Base-by-base conservation (phyloP, 1,139 yeast species). In the Magnusiomyces clavatus region DNA sequence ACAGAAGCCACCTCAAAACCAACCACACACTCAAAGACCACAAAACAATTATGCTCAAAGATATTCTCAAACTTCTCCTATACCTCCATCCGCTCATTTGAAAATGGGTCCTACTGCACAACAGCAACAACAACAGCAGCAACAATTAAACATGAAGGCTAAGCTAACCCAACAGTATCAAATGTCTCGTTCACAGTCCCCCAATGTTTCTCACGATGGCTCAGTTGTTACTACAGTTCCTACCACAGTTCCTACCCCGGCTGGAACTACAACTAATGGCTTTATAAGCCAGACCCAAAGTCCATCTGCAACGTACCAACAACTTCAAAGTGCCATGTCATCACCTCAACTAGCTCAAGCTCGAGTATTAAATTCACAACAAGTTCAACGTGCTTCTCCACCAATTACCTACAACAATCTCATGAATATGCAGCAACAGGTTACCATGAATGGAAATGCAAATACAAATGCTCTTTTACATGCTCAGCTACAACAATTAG, bases 1-100 rank as follows among this genome's bases (percentile, higher is more conserved):
- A 44, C 57, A 51, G 11, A 19, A 29, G 6, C 47, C 34, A 29
- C 47, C 12, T 38, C 46, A 43, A 17, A 37, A 43, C 37, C 24
- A 6, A 14, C 17, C 31, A 6, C 31, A 24, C 31, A 24, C 31
- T 6, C 31, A 24, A 24, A 24, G 31, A 24, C 31, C 17, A 12
- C 13, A 20, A 39, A 19, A 16, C 19, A 13, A 24, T 43, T 43
- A 11, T 8, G 19, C 24, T 43, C 31, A 24, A 8, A 24, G 31
- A 24, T 24, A 5, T 24, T 24, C 31, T 24, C 31, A 24, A 24
- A 24, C 4, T 8, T 24, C 31, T 24, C 31, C 31, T 24, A 24
- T 24, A 24, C 37, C 37, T 43, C n/a, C 37, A 10, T 16, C 17
- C 14, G 19, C 20, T 13, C 42, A 39, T 17, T 10, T 17, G 14